These are phyloP conservation scores for Lactarius vividus DNA, from an alignment of 768 basidiomycete species.

Conservation along the genomic window DNA sequence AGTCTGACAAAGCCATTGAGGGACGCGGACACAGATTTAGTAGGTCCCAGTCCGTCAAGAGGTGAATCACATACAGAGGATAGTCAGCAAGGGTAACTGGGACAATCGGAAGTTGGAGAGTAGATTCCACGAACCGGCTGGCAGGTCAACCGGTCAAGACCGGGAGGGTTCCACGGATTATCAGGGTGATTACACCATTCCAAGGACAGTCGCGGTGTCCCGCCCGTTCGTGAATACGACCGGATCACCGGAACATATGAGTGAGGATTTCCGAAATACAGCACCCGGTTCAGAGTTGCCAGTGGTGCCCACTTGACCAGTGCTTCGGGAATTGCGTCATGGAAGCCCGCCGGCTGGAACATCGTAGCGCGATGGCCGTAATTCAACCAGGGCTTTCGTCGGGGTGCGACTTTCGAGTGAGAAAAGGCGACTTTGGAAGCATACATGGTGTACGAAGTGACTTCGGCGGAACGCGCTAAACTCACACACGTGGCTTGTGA, in stretches of 20 bases:
- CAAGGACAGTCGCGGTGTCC: background rate
- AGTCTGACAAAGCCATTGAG: background rate
- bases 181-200: background rate
- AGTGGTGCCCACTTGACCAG: background rate
- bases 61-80: background rate
- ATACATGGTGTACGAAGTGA: background rate
- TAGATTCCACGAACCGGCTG: background rate
- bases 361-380: background rate
- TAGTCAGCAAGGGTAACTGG: background rate
- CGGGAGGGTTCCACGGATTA: background rate
- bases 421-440: background rate
- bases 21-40: background rate
- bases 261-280: background rate
- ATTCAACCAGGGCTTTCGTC: background rate
- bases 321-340: background rate
- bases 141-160: background rate
- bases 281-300: background rate
- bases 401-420: background rate
- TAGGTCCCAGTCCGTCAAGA: background rate
- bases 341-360: background rate
- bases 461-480: background rate
- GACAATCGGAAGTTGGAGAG: background rate
- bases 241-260: background rate
- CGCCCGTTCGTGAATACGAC: background rate
- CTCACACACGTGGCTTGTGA: background rate